Evolutionary conservation across 805 yeast species (phyloP).

Genomic region (Ogataea pini): DNA sequence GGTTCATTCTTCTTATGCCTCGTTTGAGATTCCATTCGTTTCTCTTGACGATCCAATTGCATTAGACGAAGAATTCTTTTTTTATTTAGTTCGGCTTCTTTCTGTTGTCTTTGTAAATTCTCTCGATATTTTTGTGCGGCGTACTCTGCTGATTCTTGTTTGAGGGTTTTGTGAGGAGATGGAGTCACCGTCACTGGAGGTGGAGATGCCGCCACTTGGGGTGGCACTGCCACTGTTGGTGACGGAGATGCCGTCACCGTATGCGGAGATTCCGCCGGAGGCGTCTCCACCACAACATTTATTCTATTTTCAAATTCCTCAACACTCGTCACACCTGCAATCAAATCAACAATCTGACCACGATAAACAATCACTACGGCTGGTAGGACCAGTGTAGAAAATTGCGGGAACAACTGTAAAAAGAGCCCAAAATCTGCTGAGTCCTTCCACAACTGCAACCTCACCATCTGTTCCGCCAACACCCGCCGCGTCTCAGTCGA

Average conservation of each 20-base stretch:
- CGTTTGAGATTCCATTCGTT: slow-evolving; percentile 9
- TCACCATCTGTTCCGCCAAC: slow-evolving; percentile 35
- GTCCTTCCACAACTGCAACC: slow-evolving; percentile 42
- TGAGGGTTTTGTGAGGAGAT: slow-evolving; percentile 29
- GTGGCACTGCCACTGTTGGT: not conserved
- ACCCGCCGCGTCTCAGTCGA: slow-evolving; percentile 21
- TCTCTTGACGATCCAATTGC: slow-evolving; percentile 46
- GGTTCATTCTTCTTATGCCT: slow-evolving; percentile 5
- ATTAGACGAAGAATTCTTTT: slow-evolving; percentile 55
- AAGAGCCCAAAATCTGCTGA: slow-evolving; percentile 49
- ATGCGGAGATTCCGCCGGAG: slow-evolving; percentile 12
- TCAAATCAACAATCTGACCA: slow-evolving; percentile 47
- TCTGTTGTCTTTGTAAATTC: slow-evolving; percentile 38
- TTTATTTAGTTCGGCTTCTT: slow-evolving; percentile 49
- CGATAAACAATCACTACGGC: slow-evolving; percentile 54
- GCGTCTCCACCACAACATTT: slow-evolving; percentile 17
- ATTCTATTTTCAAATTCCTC: slow-evolving; percentile 33
- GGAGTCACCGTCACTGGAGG: not conserved
- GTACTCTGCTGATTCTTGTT: slow-evolving; percentile 43
- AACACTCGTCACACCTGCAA: slow-evolving; percentile 36
- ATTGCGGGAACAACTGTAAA: slow-evolving; percentile 53
- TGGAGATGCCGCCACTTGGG: not conserved
- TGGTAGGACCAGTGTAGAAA: slow-evolving; percentile 45
- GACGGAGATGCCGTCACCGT: not conserved
- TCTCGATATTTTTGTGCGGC: slow-evolving; percentile 41